A percentile compares a stretch with the other conserved stretches of the same genome.
Evolutionary conservation across 2,329 filamentous ascomycete species (phyloP).

Genomic region (Cladosporium sphaerospermum): DNA sequence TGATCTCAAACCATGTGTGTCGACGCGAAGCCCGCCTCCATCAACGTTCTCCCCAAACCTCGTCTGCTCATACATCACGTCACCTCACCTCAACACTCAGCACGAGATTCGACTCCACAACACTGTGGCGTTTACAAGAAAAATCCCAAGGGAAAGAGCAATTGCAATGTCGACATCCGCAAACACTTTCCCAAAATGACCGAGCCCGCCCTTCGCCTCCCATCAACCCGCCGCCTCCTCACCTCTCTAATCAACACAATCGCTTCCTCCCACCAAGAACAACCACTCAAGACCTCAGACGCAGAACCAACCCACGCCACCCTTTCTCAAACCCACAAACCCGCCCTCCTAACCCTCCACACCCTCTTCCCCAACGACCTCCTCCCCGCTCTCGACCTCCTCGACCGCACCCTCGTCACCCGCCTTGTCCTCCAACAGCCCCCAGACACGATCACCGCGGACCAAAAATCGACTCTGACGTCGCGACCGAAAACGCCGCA

Average conservation of each 20-base stretch:
- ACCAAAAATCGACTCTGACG: neutral
- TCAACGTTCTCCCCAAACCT: too few relatives aligned
- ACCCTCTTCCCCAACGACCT: constrained; percentile 75
- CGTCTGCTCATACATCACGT: too few relatives aligned
- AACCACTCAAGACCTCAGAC: constrained; percentile 33
- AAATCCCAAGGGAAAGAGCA: neutral
- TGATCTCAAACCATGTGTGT: too few relatives aligned
- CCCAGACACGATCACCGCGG: neutral
- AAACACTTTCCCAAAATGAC: too few relatives aligned
- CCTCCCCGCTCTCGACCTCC: constrained; percentile 77
- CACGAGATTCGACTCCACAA: too few relatives aligned
- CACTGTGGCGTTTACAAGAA: too few relatives aligned
- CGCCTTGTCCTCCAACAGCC: constrained; percentile 32
- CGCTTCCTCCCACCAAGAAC: constrained; percentile 18
- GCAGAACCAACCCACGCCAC: constrained; percentile 28
- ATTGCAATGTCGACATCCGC: neutral
- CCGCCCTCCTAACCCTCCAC: constrained; percentile 70
- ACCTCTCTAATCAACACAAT: constrained; percentile 24
- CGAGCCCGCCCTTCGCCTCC: neutral
- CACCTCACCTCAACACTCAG: neutral
- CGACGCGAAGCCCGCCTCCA: too few relatives aligned
- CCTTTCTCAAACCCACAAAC: constrained; percentile 22
- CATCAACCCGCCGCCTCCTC: constrained; percentile 21
- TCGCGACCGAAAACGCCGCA: neutral
- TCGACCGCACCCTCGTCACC: constrained; percentile 70